Percentiles rank a stretch among this genome's conserved stretches.
Conservation (phyloP, 345 rosid genomes). For the Eucalyptus tenuipes region DNA sequence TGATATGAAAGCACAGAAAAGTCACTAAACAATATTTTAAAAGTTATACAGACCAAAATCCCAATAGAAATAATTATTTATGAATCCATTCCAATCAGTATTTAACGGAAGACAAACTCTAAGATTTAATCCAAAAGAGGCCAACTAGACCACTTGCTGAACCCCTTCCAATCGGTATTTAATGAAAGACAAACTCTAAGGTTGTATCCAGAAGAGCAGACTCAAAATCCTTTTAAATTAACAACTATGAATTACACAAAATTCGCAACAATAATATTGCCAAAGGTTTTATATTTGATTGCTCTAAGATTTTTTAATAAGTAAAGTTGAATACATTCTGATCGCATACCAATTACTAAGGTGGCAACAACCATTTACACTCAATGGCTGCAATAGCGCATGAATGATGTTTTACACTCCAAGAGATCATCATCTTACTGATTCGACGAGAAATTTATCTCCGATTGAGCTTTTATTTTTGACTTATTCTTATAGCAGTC, state of each 20-base stretch:
- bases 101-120: background rate
- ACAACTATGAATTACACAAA: background rate
- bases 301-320: background rate
- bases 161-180: background rate
- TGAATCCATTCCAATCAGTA: background rate
- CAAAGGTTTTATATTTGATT: background rate
- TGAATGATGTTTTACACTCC: background rate
- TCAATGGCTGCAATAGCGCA: background rate
- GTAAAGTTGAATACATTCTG: background rate
- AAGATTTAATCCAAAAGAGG: background rate
- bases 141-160: background rate
- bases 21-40: background rate
- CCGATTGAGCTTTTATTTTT: background rate
- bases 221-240: background rate
- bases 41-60: background rate
- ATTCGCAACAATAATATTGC: background rate
- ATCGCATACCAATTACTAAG: background rate
- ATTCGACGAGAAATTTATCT: background rate
- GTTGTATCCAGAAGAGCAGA: background rate
- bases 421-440: background rate
- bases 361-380: background rate
- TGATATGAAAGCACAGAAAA: background rate
- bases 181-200: background rate
- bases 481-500: background rate
- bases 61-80: background rate